A percentile compares a stretch with the other conserved stretches of the same genome.
Conservation (phyloP, 495 filamentous ascomycete genomes). For the Penicillium atrosanguineum region DNA sequence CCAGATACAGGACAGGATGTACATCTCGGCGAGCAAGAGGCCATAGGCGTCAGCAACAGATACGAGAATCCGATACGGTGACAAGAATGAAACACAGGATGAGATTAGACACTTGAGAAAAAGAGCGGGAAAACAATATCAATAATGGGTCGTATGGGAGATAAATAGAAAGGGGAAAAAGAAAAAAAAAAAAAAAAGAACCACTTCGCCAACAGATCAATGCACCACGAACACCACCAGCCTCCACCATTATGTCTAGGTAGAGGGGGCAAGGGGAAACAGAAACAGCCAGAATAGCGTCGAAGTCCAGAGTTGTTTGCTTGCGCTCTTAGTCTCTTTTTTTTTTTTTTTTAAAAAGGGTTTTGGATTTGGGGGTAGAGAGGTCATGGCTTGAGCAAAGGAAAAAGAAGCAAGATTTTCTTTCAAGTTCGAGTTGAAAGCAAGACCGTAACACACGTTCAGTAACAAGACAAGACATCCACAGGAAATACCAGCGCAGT, state of each 20-base stretch:
- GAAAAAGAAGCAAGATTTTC: neutral
- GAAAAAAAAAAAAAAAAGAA: constrained; percentile 17
- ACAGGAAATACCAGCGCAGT: constrained; percentile 3
- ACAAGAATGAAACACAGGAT: constrained; percentile 9
- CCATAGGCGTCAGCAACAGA: neutral
- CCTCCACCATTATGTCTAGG: constrained; percentile 43
- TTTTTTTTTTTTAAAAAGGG: constrained; percentile 21
- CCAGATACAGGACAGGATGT: neutral
- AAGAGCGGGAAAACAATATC: constrained; percentile 11
- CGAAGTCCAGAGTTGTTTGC: constrained; percentile 34
- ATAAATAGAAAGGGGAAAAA: constrained; percentile 3
- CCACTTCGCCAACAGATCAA: constrained; percentile 34
- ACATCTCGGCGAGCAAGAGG: neutral
- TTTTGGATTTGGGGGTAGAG: constrained; percentile 10
- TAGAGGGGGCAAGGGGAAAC: constrained; percentile 35
- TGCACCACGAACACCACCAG: constrained; percentile 48
- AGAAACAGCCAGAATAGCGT: constrained; percentile 30
- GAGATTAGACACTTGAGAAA: constrained; percentile 24
- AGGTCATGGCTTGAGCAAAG: constrained; percentile 2
- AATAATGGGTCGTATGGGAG: constrained; percentile 18
- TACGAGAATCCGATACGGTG: neutral
- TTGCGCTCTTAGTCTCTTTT: constrained; percentile 36
- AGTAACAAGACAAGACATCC: constrained; percentile 11
- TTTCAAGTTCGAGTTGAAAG: neutral
- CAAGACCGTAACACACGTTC: constrained; percentile 7